A percentile compares a stretch with the other conserved stretches of the same genome.
Conservation (phyloP, 1,284 basidiomycete genomes). For the Rhodotorula sp. region DNA sequence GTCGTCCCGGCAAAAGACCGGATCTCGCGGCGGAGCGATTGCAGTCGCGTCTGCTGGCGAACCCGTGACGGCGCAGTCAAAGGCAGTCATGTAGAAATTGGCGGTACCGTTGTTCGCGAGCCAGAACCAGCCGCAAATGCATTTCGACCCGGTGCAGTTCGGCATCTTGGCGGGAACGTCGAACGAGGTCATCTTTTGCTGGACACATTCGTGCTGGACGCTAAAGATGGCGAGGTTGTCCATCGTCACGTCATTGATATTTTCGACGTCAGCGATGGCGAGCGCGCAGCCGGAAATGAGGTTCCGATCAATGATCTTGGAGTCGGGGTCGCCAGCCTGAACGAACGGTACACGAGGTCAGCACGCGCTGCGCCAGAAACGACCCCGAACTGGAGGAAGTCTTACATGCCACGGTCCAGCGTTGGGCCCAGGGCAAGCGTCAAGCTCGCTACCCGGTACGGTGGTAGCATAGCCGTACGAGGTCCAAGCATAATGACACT, state of each 20-base stretch:
- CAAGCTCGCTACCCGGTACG: constrained; percentile 14
- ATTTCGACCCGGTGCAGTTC: constrained; percentile 30
- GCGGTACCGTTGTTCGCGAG: constrained; percentile 22
- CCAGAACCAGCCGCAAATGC: constrained; percentile 39
- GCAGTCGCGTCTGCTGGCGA: constrained; percentile 23
- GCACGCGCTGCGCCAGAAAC: neutral
- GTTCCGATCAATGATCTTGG: constrained; percentile 14
- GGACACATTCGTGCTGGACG: constrained; percentile 31
- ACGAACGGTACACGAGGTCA: neutral
- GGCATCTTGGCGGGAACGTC: constrained; percentile 37
- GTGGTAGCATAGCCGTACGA: constrained; percentile 30
- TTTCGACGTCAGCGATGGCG: constrained; percentile 37
- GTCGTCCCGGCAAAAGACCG: constrained; percentile 24
- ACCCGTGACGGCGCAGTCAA: constrained; percentile 35
- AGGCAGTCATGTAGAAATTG: constrained; percentile 37
- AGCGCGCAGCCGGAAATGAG: constrained; percentile 38
- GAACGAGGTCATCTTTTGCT: constrained; percentile 28
- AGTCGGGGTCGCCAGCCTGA: constrained; percentile 28
- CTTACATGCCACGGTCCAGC: constrained; percentile 17
- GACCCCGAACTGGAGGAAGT: neutral
- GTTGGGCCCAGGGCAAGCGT: constrained; percentile 34
- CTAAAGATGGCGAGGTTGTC: constrained; percentile 41
- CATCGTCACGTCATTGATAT: constrained; percentile 31
- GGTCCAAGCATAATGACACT: constrained; percentile 11
- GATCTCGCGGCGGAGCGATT: constrained; percentile 31